Evolutionary conservation across 2,329 filamentous ascomycete genomes (phyloP).

Genomic region (Diaporthe aspalathi): DNA sequence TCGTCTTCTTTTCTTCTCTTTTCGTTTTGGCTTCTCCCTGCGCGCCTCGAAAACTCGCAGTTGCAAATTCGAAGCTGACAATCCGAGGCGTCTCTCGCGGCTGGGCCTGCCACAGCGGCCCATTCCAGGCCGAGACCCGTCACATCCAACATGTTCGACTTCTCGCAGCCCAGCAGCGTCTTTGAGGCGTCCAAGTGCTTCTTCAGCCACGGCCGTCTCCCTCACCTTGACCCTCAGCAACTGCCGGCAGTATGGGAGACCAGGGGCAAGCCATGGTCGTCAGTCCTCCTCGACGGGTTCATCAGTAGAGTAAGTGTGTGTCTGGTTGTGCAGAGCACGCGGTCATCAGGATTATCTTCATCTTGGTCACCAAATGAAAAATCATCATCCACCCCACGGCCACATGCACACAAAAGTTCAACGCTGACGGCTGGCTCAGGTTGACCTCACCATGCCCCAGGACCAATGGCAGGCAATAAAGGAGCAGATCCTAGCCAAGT

Average conservation of each 20-base stretch:
- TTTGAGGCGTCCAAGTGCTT: slow-evolving; percentile 76
- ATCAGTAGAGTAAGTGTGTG: slow-evolving; percentile 69
- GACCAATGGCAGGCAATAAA: slow-evolving; percentile 67
- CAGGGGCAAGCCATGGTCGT: slow-evolving; percentile 81
- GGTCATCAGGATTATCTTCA: background rate
- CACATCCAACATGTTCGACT: slow-evolving; percentile 56
- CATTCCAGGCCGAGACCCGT: background rate
- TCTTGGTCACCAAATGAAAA: no score
- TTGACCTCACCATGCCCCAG: slow-evolving; percentile 79
- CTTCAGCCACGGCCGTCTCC: slow-evolving; percentile 76
- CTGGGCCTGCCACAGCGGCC: background rate
- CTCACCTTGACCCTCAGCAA: slow-evolving; percentile 77
- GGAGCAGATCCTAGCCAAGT: slow-evolving; percentile 58
- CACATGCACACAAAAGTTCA: background rate
- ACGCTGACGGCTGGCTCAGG: slow-evolving; percentile 51
- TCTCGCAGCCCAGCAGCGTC: slow-evolving; percentile 57
- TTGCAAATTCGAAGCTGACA: background rate
- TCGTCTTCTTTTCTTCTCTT: no score
- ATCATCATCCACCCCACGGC: background rate
- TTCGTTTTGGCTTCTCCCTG: no score
- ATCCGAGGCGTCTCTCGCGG: background rate
- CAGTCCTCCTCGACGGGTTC: slow-evolving; percentile 73
- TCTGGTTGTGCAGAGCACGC: background rate
- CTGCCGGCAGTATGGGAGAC: slow-evolving; percentile 76
- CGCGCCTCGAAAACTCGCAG: background rate